Conservation (phyloP, 805 yeast species). For the Saturnispora diversa region DNA sequence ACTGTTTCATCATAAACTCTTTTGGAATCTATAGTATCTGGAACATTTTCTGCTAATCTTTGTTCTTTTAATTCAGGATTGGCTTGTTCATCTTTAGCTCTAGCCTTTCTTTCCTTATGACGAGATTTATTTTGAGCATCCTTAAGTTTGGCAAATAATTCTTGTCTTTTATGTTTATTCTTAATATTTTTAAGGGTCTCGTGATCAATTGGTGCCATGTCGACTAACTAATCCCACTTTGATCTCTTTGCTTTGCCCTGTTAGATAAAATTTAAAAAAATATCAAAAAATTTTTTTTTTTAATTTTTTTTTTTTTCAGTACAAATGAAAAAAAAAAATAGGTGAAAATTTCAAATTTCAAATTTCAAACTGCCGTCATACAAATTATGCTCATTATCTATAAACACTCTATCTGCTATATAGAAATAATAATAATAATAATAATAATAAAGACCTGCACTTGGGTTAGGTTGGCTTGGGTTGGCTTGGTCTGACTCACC, state of each 20-base stretch:
- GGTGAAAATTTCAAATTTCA: too few species aligned
- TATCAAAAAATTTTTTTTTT: background rate
- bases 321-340: too few species aligned
- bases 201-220: conserved; percentile 30
- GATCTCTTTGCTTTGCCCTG: too few species aligned
- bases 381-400: too few species aligned
- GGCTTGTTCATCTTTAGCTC: conserved; percentile 80
- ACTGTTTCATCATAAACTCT: conserved; percentile 85
- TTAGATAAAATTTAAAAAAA: too few species aligned
- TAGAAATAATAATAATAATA: too few species aligned
- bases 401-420: too few species aligned
- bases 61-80: conserved; percentile 78
- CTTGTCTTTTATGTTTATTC: conserved; percentile 75
- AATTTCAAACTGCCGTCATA: too few species aligned
- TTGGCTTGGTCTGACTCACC: too few species aligned
- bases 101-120: conserved; percentile 66
- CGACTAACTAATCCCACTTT: too few species aligned
- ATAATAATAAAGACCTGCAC: too few species aligned
- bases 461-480: too few species aligned
- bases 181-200: conserved; percentile 42
- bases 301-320: background rate
- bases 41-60: conserved; percentile 68
- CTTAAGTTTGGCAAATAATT: conserved; percentile 63
- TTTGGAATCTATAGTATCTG: conserved; percentile 76
- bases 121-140: conserved; percentile 68